A percentile compares a stretch with the other conserved stretches of the same genome.
Evolutionary conservation across 495 filamentous ascomycete genomes (phyloP).

Genomic region (Rusavskia elegans): DNA sequence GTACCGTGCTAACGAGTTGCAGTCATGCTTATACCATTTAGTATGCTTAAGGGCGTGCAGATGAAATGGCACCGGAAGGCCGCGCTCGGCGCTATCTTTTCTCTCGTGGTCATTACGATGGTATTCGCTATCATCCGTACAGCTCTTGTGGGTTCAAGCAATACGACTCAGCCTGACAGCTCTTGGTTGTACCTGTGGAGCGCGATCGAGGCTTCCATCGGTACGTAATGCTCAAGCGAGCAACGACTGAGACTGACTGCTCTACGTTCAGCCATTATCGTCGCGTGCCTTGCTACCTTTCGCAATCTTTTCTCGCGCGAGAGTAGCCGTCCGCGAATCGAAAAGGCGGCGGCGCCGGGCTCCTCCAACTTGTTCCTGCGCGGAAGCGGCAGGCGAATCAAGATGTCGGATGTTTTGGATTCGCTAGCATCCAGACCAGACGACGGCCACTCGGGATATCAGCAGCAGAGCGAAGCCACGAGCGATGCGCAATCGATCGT

Average conservation of each 20-base stretch:
- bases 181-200: slow-evolving; percentile 15
- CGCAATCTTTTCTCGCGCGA: slow-evolving; percentile 4
- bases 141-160: slow-evolving; percentile 1
- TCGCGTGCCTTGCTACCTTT: slow-evolving; percentile 8
- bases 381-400: background rate
- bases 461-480: background rate
- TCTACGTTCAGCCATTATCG: slow-evolving; percentile 1
- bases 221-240: slow-evolving; percentile 1
- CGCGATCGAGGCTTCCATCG: slow-evolving; percentile 9
- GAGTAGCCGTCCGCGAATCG: background rate
- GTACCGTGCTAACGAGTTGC: background rate
- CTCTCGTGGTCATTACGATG: slow-evolving; percentile 17
- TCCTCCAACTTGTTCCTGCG: background rate
- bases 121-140: slow-evolving; percentile 13
- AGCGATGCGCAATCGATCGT: background rate
- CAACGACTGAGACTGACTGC: background rate
- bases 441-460: background rate
- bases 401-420: background rate
- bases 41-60: slow-evolving; percentile 15
- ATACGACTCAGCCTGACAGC: slow-evolving; percentile 2
- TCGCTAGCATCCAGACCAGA: background rate
- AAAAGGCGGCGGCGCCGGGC: background rate
- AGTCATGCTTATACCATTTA: slow-evolving; percentile 12
- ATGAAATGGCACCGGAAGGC: slow-evolving; percentile 11
- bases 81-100: slow-evolving; percentile 17